Evolutionary conservation across 345 rosid species (phyloP).

Genomic region (Syzygium jambos): DNA sequence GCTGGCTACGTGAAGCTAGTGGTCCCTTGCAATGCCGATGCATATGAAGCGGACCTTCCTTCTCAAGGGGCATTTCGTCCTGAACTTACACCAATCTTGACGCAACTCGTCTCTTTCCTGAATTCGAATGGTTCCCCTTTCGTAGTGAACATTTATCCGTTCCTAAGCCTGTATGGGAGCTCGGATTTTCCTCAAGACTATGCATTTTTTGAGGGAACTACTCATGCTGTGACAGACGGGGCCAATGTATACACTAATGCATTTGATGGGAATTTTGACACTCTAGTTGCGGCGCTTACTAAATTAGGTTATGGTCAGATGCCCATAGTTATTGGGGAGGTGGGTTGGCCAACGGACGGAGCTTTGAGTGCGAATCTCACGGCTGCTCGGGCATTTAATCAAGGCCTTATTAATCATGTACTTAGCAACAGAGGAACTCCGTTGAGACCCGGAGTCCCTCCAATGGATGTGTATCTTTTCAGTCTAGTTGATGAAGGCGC

Average conservation of each 20-base stretch:
- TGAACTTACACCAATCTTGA: slow-evolving; percentile 73
- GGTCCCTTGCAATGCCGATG: slow-evolving; percentile 97
- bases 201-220: slow-evolving; percentile 81
- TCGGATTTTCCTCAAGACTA: slow-evolving; percentile 93
- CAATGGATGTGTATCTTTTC: slow-evolving; percentile 78
- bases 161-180: slow-evolving; percentile 83
- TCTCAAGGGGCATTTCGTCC: slow-evolving; percentile 89
- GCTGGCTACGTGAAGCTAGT: slow-evolving; percentile 74
- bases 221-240: slow-evolving; percentile 79
- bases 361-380: slow-evolving; percentile 70
- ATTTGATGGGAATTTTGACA: slow-evolving; percentile 89
- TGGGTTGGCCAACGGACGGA: slow-evolving; percentile 97
- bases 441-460: slow-evolving; percentile 71
- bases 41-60: slow-evolving; percentile 75
- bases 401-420: slow-evolving; percentile 69
- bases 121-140: slow-evolving; percentile 87
- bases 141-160: slow-evolving; percentile 89
- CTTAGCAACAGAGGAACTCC: slow-evolving; percentile 81
- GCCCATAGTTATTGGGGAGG: slow-evolving; percentile 92
- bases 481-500: slow-evolving; percentile 91
- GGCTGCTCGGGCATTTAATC: slow-evolving; percentile 83
- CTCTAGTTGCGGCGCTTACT: slow-evolving; percentile 78
- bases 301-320: slow-evolving; percentile 82
- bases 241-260: slow-evolving; percentile 74
- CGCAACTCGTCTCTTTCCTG: slow-evolving; percentile 77